Evolutionary conservation across 2,329 filamentous ascomycete species (phyloP).

Genomic region (Sclerotinia spermophila): DNA sequence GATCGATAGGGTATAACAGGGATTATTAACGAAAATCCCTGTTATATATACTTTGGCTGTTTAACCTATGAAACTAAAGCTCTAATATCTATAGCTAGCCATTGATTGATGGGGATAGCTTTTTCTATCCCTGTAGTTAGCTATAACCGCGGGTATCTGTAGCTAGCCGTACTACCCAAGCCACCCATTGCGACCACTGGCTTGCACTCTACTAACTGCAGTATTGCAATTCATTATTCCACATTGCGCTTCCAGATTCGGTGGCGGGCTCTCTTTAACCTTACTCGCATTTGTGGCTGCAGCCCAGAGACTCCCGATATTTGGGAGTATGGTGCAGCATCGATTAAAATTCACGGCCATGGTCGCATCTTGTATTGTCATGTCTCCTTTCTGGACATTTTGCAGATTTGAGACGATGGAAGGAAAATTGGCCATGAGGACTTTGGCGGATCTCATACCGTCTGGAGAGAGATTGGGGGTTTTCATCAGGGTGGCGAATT

Average conservation of each 20-base stretch:
- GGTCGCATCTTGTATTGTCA: conserved; percentile 24
- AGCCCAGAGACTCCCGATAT: conserved; percentile 21
- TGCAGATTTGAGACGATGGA: conserved; percentile 24
- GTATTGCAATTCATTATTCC: conserved; percentile 22
- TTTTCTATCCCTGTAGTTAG: too few species aligned
- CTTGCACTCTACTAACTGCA: conserved; percentile 20
- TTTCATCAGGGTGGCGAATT: conserved; percentile 25
- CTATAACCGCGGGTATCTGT: too few species aligned
- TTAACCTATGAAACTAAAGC: too few species aligned
- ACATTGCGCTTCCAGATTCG: conserved; percentile 23
- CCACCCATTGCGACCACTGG: too few species aligned
- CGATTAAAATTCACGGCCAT: conserved; percentile 25
- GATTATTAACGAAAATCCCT: too few species aligned
- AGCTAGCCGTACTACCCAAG: too few species aligned
- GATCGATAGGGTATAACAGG: too few species aligned
- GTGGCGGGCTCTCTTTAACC: conserved; percentile 9
- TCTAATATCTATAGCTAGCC: too few species aligned
- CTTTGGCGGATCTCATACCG: conserved; percentile 22
- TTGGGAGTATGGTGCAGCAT: conserved; percentile 25
- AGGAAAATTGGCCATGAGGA: conserved; percentile 27
- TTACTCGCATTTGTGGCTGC: conserved; percentile 21
- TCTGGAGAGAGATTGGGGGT: conserved; percentile 16
- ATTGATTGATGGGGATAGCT: too few species aligned
- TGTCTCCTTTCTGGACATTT: conserved; percentile 20
- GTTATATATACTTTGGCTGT: too few species aligned